Evolutionary conservation across 768 basidiomycete genomes (phyloP).

Genomic region (Pleurotus tuber-regium): DNA sequence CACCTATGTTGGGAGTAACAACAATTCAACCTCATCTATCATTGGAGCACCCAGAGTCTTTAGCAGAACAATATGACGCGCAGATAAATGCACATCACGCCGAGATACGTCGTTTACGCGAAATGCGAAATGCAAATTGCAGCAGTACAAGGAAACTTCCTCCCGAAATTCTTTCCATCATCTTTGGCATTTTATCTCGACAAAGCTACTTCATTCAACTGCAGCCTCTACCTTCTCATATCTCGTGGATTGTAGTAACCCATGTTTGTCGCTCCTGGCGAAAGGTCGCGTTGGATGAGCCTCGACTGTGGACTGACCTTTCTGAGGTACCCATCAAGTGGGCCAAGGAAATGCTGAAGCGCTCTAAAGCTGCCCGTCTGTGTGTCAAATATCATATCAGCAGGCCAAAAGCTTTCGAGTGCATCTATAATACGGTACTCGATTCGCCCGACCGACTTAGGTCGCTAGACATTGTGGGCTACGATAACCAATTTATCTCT

Average conservation of each 20-base stretch:
- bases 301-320: neutral
- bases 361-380: neutral
- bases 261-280: neutral
- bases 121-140: neutral
- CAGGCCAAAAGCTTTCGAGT: neutral
- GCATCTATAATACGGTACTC: neutral
- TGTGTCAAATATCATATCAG: neutral
- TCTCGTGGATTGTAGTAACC: neutral
- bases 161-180: neutral
- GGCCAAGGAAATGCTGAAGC: neutral
- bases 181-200: neutral
- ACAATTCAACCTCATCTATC: too few species aligned
- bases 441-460: neutral
- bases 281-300: neutral
- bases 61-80: neutral
- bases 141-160: neutral
- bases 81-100: neutral
- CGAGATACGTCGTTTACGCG: neutral
- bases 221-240: neutral
- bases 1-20: too few species aligned
- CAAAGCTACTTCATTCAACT: too few species aligned
- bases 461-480: neutral
- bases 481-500: neutral
- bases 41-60: too few species aligned
- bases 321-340: neutral